A percentile compares a stretch with the other conserved stretches of the same genome.
These are phyloP conservation scores for Achlya hypogyna DNA, from an alignment of 352 stramenopile species.

Conservation along the genomic window DNA sequence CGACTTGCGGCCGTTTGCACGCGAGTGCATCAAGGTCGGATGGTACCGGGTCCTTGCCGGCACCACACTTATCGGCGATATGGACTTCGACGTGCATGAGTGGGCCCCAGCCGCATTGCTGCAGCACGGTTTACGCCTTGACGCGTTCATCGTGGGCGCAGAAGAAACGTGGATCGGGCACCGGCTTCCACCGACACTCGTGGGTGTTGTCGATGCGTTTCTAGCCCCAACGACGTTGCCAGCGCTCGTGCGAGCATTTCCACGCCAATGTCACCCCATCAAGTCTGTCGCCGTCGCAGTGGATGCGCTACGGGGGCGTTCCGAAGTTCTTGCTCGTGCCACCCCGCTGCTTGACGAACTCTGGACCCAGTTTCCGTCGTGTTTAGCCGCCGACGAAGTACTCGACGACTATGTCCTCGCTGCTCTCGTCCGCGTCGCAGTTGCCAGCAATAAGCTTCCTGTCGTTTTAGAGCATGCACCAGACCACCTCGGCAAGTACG, in stretches of 20 bases:
- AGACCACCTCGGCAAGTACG: neutral
- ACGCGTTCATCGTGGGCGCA: no score
- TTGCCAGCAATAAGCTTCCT: neutral
- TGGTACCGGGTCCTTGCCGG: neutral
- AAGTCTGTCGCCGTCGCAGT: no score
- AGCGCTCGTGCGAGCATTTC: no score
- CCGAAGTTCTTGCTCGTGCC: neutral
- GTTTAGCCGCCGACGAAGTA: neutral
- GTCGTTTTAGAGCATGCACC: neutral
- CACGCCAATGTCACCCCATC: no score
- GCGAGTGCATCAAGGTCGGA: neutral
- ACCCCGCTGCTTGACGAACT: neutral
- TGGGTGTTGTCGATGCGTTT: no score
- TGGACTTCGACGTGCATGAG: neutral
- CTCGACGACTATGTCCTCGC: neutral
- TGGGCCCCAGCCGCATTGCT: neutral
- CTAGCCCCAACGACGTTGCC: no score
- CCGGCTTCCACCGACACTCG: no score
- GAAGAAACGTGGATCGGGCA: no score
- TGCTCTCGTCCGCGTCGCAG: neutral
- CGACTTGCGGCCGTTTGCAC: neutral
- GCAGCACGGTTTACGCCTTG: no score
- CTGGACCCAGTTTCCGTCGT: neutral
- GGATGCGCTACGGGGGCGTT: no score
- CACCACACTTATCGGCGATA: neutral